phyloP scores from a whole-genome alignment of 352 stramenopile species.

The Globisporangium mamillatum region DNA sequence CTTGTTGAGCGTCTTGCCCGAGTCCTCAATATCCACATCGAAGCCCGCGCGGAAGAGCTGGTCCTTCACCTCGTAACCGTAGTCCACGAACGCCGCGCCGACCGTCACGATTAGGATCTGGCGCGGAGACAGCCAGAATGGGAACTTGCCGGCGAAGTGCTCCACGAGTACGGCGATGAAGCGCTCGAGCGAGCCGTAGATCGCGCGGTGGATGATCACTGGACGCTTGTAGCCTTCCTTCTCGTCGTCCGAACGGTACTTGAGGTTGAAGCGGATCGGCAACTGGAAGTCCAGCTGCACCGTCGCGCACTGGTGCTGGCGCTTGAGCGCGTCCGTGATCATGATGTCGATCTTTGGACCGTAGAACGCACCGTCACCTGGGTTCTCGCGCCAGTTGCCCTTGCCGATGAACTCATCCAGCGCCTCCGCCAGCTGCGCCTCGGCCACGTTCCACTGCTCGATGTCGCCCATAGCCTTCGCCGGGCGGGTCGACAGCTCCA shows the following conservation, averaged over 20 bases:
- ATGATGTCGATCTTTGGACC: conserved; percentile 98
- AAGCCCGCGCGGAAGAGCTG: conserved; percentile 90
- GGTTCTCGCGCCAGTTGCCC: conserved; percentile 85
- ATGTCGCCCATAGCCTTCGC: conserved; percentile 94
- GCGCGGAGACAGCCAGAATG: conserved; percentile 92
- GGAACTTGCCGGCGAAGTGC: conserved; percentile 95
- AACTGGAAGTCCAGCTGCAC: conserved; percentile 99
- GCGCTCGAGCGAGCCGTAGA: conserved; percentile 96
- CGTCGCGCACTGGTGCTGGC: conserved; percentile 96
- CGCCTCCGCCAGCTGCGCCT: conserved; percentile 66
- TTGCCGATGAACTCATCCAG: conserved; percentile 49
- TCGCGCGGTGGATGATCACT: conserved; percentile 97
- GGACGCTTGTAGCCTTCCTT: conserved; percentile 89
- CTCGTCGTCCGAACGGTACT: conserved; percentile 81
- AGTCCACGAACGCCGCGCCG: conserved; percentile 92
- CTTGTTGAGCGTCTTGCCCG: conserved; percentile 86
- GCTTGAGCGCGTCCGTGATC: conserved; percentile 95
- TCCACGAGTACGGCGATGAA: conserved; percentile 99
- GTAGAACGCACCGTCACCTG: conserved; percentile 96
- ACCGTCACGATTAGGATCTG: conserved; percentile 85
- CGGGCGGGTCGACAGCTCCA: conserved; percentile 91
- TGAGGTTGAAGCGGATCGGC: conserved; percentile 98
- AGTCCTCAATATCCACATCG: conserved; percentile 67
- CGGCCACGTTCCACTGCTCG: conserved; percentile 92
- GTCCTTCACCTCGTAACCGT: conserved; percentile 91